Conservation (phyloP, 176 grass and related monocot species). For the Aegilops speltoides region DNA sequence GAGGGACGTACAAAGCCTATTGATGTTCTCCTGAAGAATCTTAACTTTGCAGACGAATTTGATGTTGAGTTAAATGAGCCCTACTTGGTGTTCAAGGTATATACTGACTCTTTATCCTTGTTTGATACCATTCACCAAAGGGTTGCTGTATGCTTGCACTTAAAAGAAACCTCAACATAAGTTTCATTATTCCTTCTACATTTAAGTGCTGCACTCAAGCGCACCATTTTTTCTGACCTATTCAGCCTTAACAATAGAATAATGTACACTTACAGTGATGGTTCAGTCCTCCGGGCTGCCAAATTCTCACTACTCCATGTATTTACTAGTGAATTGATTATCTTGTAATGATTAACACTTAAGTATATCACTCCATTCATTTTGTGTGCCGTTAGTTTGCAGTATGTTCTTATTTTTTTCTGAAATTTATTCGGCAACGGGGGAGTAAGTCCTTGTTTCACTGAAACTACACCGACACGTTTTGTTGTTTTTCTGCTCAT, state of each 20-base stretch:
- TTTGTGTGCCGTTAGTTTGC: background rate
- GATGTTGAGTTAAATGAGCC: constrained; percentile 95
- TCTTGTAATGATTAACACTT: background rate
- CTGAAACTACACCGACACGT: background rate
- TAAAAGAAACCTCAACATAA: background rate
- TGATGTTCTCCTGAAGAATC: constrained; percentile 93
- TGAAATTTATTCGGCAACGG: background rate
- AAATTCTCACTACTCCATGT: constrained; percentile 2
- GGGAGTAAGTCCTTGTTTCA: background rate
- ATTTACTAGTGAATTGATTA: background rate
- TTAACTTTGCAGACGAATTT: constrained; percentile 75
- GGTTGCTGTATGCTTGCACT: background rate
- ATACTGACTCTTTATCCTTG: background rate
- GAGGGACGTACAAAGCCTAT: constrained; percentile 97
- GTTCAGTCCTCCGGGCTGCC: background rate
- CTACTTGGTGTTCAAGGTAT: constrained; percentile 96
- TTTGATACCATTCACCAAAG: constrained; percentile 2
- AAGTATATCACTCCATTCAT: background rate
- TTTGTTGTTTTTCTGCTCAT: background rate
- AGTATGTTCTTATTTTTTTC: background rate
- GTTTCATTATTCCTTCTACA: background rate
- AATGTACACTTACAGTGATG: background rate
- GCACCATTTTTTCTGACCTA: background rate
- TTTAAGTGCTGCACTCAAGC: background rate
- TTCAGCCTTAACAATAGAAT: background rate